phyloP scores from a whole-genome alignment of 169 alveolate species.

The Miamiensis avidus region DNA sequence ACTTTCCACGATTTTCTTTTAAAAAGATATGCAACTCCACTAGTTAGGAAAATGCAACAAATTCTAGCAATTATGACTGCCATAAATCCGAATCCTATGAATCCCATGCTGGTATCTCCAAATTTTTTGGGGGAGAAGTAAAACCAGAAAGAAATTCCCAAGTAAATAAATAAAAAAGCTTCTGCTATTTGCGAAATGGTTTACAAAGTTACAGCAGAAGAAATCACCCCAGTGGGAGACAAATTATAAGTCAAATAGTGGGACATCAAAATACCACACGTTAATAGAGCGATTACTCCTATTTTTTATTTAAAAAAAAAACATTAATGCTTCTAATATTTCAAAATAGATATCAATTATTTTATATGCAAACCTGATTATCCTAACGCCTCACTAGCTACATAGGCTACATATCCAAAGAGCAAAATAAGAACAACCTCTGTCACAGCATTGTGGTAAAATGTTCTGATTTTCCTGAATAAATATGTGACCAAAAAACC shows the following conservation, averaged over 20 bases:
- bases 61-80: conserved; percentile 39
- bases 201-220: conserved; percentile 50
- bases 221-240: conserved; percentile 49
- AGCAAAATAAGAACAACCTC: conserved; percentile 45
- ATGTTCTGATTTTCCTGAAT: conserved; percentile 38
- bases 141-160: conserved; percentile 57
- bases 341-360: too few species aligned
- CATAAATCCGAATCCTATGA: conserved; percentile 33
- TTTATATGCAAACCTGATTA: background rate
- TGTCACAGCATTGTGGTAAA: conserved; percentile 38
- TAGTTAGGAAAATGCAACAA: conserved; percentile 36
- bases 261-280: conserved; percentile 61
- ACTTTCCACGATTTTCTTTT: conserved; percentile 15
- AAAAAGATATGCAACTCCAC: conserved; percentile 10
- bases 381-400: conserved; percentile 43
- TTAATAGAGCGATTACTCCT: conserved; percentile 52
- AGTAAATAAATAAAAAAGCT: conserved; percentile 57
- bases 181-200: conserved; percentile 55
- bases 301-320: too few species aligned
- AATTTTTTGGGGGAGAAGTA: conserved; percentile 14
- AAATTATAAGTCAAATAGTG: conserved; percentile 60
- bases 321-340: background rate
- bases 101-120: conserved; percentile 13
- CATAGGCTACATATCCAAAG: conserved; percentile 52
- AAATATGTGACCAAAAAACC: conserved; percentile 49